Evolutionary conservation across 2,329 filamentous ascomycete genomes (phyloP), one percentile per base, ranked within the genome.

Genomic region (Neofusicoccum cordaticola): DNA sequence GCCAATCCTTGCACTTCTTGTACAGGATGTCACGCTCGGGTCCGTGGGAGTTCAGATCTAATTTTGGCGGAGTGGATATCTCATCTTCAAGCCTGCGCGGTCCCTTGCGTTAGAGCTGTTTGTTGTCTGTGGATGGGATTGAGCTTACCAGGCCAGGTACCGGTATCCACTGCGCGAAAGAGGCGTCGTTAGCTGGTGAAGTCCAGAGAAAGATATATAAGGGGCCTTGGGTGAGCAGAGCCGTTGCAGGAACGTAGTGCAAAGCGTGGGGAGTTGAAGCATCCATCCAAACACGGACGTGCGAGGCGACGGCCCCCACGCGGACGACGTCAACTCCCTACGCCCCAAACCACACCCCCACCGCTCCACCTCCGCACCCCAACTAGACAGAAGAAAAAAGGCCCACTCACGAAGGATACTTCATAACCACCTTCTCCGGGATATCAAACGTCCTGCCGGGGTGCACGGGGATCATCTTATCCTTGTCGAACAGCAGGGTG

Each of bases 401-500:
- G 12, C 4, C 13, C 2, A 64, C 64, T 57, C 31, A 66, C 65
- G 44, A 44, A 4, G 67, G 67, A 22, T 65, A 68, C 35, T 65
- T 60, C 39, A 56, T 44, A 34, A 68, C 67, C 52, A 66, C 67
- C 39, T 68, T 65, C 22, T 58, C 58, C 3, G 65, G 63, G 8
- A 68, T 66, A n/a, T 66, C 66, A 37, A 67, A 67, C 2, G 57
- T 60, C 7, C 50, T 39, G 9, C 66, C 61, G 2, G 63, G 66
- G 17, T 67, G 64, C 1, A 67, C 66, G 0, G 65, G 61, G 6
- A 62, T 31, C 42, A 67, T 67, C 62, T 63, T 80, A 67, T 79
- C 78, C 53, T 77, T 78, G 66, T 79, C 72, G 45, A 73, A 73
- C n/a, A 82, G 71, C 44, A 68, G 45, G 22, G 65, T 68, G 37